phyloP scores from a whole-genome alignment of 352 stramenopile species.

The Blastocystis sp. region DNA sequence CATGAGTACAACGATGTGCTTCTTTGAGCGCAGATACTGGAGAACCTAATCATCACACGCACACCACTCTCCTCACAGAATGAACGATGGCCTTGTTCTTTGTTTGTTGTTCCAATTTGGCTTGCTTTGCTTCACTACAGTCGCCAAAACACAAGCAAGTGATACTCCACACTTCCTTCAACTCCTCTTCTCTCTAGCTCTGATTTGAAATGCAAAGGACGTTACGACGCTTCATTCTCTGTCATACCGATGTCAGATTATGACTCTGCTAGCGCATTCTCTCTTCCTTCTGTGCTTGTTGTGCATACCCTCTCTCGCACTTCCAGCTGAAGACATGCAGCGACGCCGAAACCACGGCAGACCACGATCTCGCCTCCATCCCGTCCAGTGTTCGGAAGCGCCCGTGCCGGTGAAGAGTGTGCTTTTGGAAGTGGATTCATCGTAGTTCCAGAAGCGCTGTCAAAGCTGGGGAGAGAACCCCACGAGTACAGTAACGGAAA shows the following conservation, averaged over 20 bases:
- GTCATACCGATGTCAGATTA: neutral
- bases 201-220: too few relatives aligned
- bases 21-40: neutral
- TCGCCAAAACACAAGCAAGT: neutral
- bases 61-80: neutral
- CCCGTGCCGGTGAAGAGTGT: neutral
- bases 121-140: neutral
- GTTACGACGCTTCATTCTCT: neutral
- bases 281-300: conserved; percentile 15
- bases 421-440: neutral
- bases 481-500: conserved; percentile 21
- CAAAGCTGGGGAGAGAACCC: neutral
- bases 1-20: conserved; percentile 30
- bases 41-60: conserved; percentile 25
- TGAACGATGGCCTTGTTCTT: neutral
- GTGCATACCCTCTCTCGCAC: too few relatives aligned
- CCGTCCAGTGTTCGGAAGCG: neutral
- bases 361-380: too few relatives aligned
- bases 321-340: neutral
- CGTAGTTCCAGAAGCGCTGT: neutral
- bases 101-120: neutral
- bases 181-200: neutral
- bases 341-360: conserved; percentile 3
- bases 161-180: neutral
- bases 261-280: neutral